These are phyloP conservation scores for Skeletonema marinoi DNA, from an alignment of 108 stramenopile genomes.

Conservation along the genomic window DNA sequence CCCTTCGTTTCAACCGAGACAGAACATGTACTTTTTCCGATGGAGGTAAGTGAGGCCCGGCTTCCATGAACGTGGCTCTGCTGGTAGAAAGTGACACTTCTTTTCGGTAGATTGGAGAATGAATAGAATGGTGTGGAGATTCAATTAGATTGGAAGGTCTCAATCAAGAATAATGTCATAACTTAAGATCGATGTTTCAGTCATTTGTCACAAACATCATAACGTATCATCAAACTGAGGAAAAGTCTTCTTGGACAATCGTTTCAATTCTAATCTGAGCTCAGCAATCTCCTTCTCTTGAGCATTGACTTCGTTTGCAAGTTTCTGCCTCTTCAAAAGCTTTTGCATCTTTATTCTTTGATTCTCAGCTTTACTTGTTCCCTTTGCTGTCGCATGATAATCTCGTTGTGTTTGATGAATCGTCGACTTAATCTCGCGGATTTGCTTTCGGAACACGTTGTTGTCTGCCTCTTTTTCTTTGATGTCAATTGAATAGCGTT, in stretches of 20 bases:
- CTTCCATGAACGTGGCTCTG: too few species aligned
- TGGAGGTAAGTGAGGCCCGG: too few species aligned
- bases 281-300: conserved; percentile 5
- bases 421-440: background rate
- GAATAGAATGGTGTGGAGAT: too few species aligned
- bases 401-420: background rate
- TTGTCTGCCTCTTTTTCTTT: conserved; percentile 7
- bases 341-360: conserved; percentile 3
- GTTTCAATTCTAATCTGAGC: background rate
- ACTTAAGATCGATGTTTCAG: background rate
- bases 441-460: background rate
- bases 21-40: too few species aligned
- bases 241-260: conserved; percentile 5
- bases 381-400: background rate
- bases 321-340: background rate
- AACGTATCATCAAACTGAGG: background rate
- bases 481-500: conserved; percentile 3
- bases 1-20: too few species aligned
- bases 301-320: background rate
- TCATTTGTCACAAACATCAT: background rate
- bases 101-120: too few species aligned
- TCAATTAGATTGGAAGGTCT: too few species aligned
- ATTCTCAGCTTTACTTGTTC: background rate
- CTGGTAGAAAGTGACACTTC: too few species aligned
- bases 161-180: too few species aligned